Percentiles rank a stretch among this genome's conserved stretches.
Conservation (phyloP, 2,329 filamentous ascomycete species). For the Sporothrix globosa region DNA sequence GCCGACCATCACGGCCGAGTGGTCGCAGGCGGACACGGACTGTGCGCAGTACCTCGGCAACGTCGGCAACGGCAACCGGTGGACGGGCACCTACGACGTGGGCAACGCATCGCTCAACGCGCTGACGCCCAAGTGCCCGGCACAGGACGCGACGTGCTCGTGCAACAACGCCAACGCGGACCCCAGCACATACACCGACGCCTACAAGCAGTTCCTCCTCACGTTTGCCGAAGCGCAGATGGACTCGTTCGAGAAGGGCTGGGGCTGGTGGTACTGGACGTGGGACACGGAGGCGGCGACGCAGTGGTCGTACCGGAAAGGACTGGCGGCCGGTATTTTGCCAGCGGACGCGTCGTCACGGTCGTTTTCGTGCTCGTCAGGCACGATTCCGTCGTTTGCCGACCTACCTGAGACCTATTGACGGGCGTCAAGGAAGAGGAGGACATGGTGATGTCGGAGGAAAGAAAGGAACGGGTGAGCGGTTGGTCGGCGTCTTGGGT, state of each 20-base stretch:
- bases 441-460: background rate
- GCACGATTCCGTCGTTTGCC: constrained; percentile 57
- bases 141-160: constrained; percentile 65
- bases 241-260: constrained; percentile 86
- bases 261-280: constrained; percentile 99
- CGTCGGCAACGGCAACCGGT: constrained; percentile 83
- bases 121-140: constrained; percentile 74
- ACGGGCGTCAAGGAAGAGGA: too few species aligned
- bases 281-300: constrained; percentile 73
- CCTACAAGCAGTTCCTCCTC: constrained; percentile 82
- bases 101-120: constrained; percentile 65
- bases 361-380: constrained; percentile 67
- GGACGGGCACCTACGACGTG: constrained; percentile 82
- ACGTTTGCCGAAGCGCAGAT: constrained; percentile 97
- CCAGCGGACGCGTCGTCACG: constrained; percentile 73
- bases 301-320: constrained; percentile 92
- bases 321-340: constrained; percentile 75
- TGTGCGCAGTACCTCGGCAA: constrained; percentile 87
- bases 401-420: constrained; percentile 57
- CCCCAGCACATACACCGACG: constrained; percentile 64
- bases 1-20: constrained; percentile 93
- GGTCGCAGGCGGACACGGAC: constrained; percentile 96
- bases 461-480: too few species aligned
- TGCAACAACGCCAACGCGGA: constrained; percentile 78
- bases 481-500: background rate